Conservation (phyloP, 805 yeast species). For the Saccharomycopsis oosterbeekiorum region DNA sequence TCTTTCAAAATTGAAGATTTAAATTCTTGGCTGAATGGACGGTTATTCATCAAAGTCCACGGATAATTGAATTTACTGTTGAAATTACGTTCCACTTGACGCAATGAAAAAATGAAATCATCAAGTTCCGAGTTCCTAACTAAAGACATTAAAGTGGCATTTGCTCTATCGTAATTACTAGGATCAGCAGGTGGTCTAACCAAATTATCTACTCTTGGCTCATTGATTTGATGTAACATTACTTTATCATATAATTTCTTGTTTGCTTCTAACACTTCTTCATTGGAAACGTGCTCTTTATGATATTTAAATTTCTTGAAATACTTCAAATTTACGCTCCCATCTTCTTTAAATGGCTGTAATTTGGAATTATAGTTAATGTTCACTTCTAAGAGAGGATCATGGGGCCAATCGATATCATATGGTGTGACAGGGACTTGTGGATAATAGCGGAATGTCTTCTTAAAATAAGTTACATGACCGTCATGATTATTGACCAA, state of each 20-base stretch:
- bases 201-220: slow-evolving; percentile 37
- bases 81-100: slow-evolving; percentile 44
- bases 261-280: slow-evolving; percentile 25
- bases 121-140: slow-evolving; percentile 46
- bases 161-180: slow-evolving; percentile 33
- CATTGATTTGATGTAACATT: slow-evolving; percentile 31
- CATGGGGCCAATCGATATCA: slow-evolving; percentile 6
- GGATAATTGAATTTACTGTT: slow-evolving; percentile 58
- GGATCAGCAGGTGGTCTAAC: slow-evolving; percentile 18
- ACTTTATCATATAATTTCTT: slow-evolving; percentile 30
- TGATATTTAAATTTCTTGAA: slow-evolving; percentile 17
- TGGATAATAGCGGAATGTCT: not conserved
- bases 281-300: slow-evolving; percentile 11
- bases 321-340: slow-evolving; percentile 13
- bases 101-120: slow-evolving; percentile 37
- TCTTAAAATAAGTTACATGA: not conserved
- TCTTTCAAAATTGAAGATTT: slow-evolving; percentile 29
- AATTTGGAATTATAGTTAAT: slow-evolving; percentile 7
- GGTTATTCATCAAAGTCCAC: slow-evolving; percentile 57
- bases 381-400: slow-evolving; percentile 9
- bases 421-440: slow-evolving; percentile 8
- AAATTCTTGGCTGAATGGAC: slow-evolving; percentile 42
- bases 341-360: slow-evolving; percentile 18
- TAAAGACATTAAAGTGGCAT: slow-evolving; percentile 56
- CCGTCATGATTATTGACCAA: not conserved